Evolutionary conservation across 441 rosid species (phyloP).

Genomic region (Erodium moschatum): DNA sequence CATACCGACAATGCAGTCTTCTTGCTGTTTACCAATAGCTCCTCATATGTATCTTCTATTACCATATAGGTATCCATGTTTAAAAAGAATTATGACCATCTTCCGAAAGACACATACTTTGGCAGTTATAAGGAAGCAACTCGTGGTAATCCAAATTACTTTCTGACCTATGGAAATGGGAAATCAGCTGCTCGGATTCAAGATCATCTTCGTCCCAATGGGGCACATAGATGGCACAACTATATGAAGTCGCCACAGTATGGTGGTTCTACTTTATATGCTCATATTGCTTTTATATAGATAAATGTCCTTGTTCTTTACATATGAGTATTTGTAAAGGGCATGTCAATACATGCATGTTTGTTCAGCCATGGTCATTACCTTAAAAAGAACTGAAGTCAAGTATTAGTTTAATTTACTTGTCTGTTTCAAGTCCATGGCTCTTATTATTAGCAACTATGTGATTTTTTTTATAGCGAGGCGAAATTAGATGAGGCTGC

Average conservation of each 20-base stretch:
- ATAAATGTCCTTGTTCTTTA: no score
- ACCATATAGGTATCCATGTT: constrained; percentile 72
- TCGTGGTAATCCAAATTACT: constrained; percentile 81
- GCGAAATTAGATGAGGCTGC: constrained; percentile 77
- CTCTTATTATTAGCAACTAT: neutral
- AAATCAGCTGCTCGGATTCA: constrained; percentile 71
- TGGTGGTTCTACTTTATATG: constrained; percentile 10
- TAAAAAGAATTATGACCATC: constrained; percentile 82
- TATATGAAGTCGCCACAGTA: constrained; percentile 28
- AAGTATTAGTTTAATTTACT: neutral
- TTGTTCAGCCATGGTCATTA: neutral
- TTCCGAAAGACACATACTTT: constrained; percentile 70
- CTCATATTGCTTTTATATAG: neutral
- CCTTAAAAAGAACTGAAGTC: neutral
- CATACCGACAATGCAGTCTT: neutral
- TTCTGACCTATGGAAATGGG: constrained; percentile 35
- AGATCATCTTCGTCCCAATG: constrained; percentile 27
- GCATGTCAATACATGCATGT: no score
- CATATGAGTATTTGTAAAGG: no score
- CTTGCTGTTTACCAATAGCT: neutral
- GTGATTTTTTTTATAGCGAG: constrained; percentile 36
- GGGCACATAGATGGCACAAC: constrained; percentile 96
- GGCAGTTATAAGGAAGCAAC: constrained; percentile 73
- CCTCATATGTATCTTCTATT: constrained; percentile 4
- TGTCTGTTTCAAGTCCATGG: neutral